phyloP scores from a whole-genome alignment of 2,329 filamentous ascomycete species.

The Colletotrichum eleusines region DNA sequence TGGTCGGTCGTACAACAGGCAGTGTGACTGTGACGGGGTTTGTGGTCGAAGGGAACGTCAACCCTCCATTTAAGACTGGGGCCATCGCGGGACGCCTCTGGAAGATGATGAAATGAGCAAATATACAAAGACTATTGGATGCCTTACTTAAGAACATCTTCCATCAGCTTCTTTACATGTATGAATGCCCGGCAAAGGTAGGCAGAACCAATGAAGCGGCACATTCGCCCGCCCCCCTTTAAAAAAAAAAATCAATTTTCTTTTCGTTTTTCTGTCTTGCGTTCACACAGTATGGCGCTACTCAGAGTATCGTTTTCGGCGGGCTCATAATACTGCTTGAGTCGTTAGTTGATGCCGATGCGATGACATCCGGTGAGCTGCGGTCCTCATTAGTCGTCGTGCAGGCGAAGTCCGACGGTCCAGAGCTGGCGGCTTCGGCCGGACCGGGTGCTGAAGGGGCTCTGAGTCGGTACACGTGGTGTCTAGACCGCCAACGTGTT shows the following conservation, averaged over 20 bases:
- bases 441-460: conserved; percentile 8
- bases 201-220: background rate
- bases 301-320: background rate
- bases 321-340: background rate
- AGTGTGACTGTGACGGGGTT: conserved; percentile 4
- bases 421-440: conserved; percentile 21
- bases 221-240: no score
- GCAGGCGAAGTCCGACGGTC: conserved; percentile 7
- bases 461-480: background rate
- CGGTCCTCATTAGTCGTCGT: conserved; percentile 10
- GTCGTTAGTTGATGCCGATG: background rate
- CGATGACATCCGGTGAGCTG: background rate
- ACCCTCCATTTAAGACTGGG: conserved; percentile 1
- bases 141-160: background rate
- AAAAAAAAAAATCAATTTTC: no score
- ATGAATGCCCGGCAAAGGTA: background rate
- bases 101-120: background rate
- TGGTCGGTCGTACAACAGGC: background rate
- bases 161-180: background rate
- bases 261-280: background rate
- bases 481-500: background rate
- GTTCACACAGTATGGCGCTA: background rate
- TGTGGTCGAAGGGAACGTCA: conserved; percentile 13
- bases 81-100: background rate
- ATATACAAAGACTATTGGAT: background rate